Conservation (phyloP, 1,139 yeast genomes). For the Hyphopichia khmerensis region DNA sequence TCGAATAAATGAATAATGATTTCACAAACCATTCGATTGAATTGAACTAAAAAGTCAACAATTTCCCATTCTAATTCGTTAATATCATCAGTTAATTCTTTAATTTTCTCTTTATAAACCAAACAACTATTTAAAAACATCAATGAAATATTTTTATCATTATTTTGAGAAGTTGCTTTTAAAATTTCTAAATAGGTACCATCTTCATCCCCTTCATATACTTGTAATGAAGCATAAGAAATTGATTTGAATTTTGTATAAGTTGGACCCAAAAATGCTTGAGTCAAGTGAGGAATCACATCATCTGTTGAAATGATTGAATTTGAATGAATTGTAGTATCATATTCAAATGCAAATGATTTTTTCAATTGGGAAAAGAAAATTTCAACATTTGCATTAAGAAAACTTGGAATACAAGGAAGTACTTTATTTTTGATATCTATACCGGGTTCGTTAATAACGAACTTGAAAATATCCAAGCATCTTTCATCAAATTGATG, state of each 20-base stretch:
- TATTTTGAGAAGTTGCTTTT: slow-evolving; percentile 6
- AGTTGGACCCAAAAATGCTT: slow-evolving; percentile 10
- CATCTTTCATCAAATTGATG: slow-evolving; percentile 16
- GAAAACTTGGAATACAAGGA: slow-evolving; percentile 17
- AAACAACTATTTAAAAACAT: slow-evolving; percentile 8
- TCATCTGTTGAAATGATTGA: slow-evolving; percentile 1
- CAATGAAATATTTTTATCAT: slow-evolving; percentile 10
- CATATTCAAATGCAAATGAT: slow-evolving; percentile 4
- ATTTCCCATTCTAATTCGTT: slow-evolving; percentile 16
- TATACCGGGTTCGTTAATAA: slow-evolving; percentile 9
- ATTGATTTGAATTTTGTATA: slow-evolving; percentile 7
- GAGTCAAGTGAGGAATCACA: slow-evolving; percentile 6
- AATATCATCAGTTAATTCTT: slow-evolving; percentile 4
- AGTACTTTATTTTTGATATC: slow-evolving; percentile 12
- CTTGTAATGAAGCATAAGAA: neutral
- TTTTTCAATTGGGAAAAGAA: slow-evolving; percentile 12
- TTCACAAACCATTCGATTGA: slow-evolving; percentile 12
- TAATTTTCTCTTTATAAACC: slow-evolving; percentile 8
- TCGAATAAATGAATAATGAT: slow-evolving; percentile 9
- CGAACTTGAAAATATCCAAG: slow-evolving; percentile 16
- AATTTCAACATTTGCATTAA: slow-evolving; percentile 9
- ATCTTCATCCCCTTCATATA: neutral
- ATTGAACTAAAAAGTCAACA: slow-evolving; percentile 10
- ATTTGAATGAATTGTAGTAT: neutral
- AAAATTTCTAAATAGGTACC: slow-evolving; percentile 7